Percentiles rank a stretch among this genome's conserved stretches.
phyloP scores from a whole-genome alignment of 2,329 filamentous ascomycete genomes.

The Reticulascus tulasneorum region DNA sequence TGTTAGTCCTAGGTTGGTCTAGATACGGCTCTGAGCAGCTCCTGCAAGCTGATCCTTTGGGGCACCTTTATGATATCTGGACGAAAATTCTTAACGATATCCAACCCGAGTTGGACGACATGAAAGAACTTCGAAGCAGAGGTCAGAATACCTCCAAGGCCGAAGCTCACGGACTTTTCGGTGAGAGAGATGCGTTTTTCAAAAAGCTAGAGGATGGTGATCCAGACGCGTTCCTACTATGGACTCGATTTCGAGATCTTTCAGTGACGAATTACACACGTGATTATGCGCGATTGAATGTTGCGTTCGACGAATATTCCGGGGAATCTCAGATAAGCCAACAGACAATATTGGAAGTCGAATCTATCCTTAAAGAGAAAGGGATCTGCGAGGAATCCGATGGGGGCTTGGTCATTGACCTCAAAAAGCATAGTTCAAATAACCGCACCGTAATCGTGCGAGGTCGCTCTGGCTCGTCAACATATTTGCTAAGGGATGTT shows the following conservation, averaged over 20 bases:
- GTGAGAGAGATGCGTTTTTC: constrained; percentile 58
- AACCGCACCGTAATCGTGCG: constrained; percentile 64
- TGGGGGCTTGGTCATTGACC: constrained; percentile 65
- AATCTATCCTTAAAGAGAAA: constrained; percentile 53
- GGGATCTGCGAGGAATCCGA: constrained; percentile 61
- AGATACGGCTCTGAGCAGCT: constrained; percentile 64
- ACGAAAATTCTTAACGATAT: constrained; percentile 63
- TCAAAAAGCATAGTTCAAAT: constrained; percentile 63
- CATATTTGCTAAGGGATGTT: constrained; percentile 68
- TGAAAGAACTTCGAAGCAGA: constrained; percentile 46
- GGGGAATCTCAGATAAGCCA: constrained; percentile 58
- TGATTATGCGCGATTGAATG: constrained; percentile 57
- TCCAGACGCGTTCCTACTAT: constrained; percentile 49
- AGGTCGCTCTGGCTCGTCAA: constrained; percentile 58
- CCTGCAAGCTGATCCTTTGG: constrained; percentile 62
- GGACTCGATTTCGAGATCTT: constrained; percentile 56
- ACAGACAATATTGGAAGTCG: constrained; percentile 55
- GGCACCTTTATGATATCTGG: constrained; percentile 70
- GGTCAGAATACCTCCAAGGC: constrained; percentile 40
- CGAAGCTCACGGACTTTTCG: constrained; percentile 38
- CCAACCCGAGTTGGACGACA: constrained; percentile 56
- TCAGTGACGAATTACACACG: constrained; percentile 55
- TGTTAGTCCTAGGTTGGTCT: constrained; percentile 65
- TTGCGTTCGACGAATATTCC: constrained; percentile 60
- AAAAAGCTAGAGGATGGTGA: constrained; percentile 59